Evolutionary conservation across 768 basidiomycete genomes (phyloP).

Genomic region (Tubosaeta sp.): DNA sequence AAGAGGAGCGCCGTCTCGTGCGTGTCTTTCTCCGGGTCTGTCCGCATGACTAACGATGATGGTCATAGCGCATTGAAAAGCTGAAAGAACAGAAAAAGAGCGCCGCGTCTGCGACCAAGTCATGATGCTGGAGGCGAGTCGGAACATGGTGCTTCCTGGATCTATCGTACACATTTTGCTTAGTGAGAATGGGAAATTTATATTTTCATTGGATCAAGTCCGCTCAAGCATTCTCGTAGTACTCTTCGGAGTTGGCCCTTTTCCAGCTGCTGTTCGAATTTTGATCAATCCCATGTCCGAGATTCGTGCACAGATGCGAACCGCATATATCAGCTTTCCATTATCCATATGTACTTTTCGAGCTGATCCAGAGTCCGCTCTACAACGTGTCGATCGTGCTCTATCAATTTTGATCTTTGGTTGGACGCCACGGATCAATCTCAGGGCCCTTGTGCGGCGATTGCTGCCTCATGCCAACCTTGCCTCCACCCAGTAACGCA

Average conservation of each 20-base stretch:
- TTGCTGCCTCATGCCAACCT: background rate
- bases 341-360: background rate
- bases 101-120: constrained; percentile 9
- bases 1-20: constrained; percentile 90
- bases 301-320: background rate
- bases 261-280: no score
- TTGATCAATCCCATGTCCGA: no score
- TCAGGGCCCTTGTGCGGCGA: background rate
- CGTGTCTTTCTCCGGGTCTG: constrained; percentile 15
- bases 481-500: background rate
- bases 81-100: constrained; percentile 79
- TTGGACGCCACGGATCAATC: background rate
- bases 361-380: background rate
- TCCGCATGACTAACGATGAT: background rate
- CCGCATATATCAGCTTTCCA: no score
- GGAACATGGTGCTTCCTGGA: background rate
- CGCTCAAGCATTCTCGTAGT: no score
- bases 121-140: background rate
- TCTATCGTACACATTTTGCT: background rate
- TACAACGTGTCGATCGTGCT: background rate
- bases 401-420: background rate
- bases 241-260: no score
- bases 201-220: no score
- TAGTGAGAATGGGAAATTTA: no score
- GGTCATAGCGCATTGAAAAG: constrained; percentile 62